Base-by-base conservation (phyloP, 1,139 yeast genomes). In the Torulaspora pretoriensis region DNA sequence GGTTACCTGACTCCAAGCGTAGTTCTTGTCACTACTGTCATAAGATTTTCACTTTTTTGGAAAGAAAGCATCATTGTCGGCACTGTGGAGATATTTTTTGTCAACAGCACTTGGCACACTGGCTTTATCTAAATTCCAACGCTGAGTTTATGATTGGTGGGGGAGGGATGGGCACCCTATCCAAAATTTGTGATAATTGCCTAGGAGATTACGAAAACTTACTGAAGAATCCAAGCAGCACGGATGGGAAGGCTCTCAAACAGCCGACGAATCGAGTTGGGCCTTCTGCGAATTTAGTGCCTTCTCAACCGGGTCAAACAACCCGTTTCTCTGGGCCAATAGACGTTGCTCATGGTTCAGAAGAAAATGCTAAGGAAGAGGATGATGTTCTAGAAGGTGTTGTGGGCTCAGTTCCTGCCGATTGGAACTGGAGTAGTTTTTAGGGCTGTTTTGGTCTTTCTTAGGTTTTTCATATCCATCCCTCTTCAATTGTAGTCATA, bases 21-120 rank as follows among this genome's bases (percentile, higher is more conserved):
- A 67, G 70, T 37, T 72, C 76, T 40, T 89, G 97, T 63, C 74
- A 77, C n/a, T 74, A 75, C n/a, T 89, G 97, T 67, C 69, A 73
- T 47, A 75, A 75, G 64, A 63, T 75, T 46, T 78, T 85, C 64
- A 79, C 85, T 40, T 80, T 84, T 59, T 78, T 87, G 64, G 95
- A 89, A 56, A 76, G 97, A 51, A 79, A 94, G 48, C 97, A 90
- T 62, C 97, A 90, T 67, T 90, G 97, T 63, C 77, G 97, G 42
- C 83, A 86, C 60, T 90, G 97, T 69, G 97, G 97, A 14, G 95
- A 88, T 25, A 77, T 90, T 10, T 90, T 83, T 61, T 90, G 97
- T 67, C 81, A 82, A 42, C 83, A 80, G 46, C 80, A 78, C 58
- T 64, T 77, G 24, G 57, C 68, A 14, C 73, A 71, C 56, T 60